phyloP scores from a whole-genome alignment of 768 basidiomycete genomes.

The Pleurotus djamor region DNA sequence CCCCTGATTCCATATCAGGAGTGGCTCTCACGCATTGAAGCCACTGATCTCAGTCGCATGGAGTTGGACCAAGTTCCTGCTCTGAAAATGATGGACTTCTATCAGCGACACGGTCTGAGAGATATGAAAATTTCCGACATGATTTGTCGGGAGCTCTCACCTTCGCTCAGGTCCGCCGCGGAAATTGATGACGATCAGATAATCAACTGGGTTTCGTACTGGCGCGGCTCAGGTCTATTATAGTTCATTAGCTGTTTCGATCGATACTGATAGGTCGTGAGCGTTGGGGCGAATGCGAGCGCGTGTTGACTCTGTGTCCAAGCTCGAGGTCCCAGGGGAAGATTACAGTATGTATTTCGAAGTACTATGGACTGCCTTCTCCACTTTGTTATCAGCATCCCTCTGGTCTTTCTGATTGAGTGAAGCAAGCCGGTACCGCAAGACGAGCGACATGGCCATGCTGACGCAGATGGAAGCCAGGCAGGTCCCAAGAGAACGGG shows the following conservation, averaged over 20 bases:
- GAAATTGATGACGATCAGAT: background rate
- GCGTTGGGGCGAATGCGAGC: no score
- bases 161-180: background rate
- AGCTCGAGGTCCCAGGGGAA: no score
- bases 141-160: background rate
- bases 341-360: no score
- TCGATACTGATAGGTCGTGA: no score
- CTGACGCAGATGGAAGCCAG: no score
- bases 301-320: no score
- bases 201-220: background rate
- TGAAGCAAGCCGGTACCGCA: no score
- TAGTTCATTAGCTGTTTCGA: background rate
- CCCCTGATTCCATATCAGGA: slow-evolving; percentile 28
- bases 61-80: background rate
- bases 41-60: background rate
- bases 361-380: no score
- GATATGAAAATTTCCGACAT: background rate
- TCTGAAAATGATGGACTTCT: slow-evolving; percentile 6
- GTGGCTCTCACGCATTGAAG: slow-evolving; percentile 28
- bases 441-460: no score
- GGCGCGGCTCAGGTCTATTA: background rate
- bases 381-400: no score
- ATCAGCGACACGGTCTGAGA: background rate
- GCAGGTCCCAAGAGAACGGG: no score
- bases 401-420: no score